These are phyloP conservation scores for Kodamaea sp. DNA, from an alignment of 1,139 yeast species.

Conservation along the genomic window DNA sequence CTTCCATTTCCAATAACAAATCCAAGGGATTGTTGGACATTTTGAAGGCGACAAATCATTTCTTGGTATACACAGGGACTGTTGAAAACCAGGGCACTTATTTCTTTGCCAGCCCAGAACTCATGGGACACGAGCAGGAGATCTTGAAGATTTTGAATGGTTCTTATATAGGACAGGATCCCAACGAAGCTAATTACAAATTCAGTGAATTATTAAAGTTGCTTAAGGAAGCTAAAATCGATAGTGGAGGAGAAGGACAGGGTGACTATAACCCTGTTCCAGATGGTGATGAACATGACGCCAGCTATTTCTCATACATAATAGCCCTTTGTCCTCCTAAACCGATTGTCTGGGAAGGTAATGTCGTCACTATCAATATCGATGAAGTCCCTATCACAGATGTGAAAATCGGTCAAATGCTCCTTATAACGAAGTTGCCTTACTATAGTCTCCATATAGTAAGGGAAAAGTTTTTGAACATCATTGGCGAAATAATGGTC, in stretches of 20 bases:
- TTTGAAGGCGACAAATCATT: constrained; percentile 68
- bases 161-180: constrained; percentile 43
- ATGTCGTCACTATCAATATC: constrained; percentile 59
- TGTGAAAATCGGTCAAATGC: constrained; percentile 67
- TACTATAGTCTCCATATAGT: constrained; percentile 38
- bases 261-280: constrained; percentile 2
- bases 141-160: constrained; percentile 47
- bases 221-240: constrained; percentile 8
- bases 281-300: constrained; percentile 18
- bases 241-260: constrained; percentile 16
- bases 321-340: constrained; percentile 77
- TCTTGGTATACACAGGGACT: constrained; percentile 73
- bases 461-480: constrained; percentile 48
- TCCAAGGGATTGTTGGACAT: constrained; percentile 57
- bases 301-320: constrained; percentile 57
- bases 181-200: constrained; percentile 26
- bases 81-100: constrained; percentile 76
- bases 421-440: constrained; percentile 59
- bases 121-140: constrained; percentile 47
- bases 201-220: constrained; percentile 34
- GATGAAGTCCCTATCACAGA: constrained; percentile 46
- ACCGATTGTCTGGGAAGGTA: constrained; percentile 92
- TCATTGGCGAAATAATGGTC: constrained; percentile 54
- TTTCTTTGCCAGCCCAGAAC: constrained; percentile 65
- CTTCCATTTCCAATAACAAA: constrained; percentile 48